These are phyloP conservation scores for Aspergillus sojae DNA, from an alignment of 2,329 filamentous ascomycete genomes.

Conservation along the genomic window DNA sequence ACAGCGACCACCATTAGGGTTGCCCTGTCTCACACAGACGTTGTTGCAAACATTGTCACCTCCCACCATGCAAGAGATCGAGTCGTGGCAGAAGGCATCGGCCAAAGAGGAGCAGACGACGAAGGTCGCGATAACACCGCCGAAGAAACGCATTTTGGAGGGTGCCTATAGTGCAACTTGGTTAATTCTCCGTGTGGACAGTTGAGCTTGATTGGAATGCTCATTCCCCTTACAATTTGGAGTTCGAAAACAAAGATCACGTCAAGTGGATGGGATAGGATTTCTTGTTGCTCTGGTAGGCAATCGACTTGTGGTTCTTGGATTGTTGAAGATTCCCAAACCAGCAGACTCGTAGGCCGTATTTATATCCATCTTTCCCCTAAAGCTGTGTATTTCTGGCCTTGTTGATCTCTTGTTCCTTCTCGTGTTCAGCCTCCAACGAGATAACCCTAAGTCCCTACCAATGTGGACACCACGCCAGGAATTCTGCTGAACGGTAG, in stretches of 20 bases:
- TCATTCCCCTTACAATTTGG: too few relatives aligned
- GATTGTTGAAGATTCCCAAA: background rate
- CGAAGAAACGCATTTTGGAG: slow-evolving; percentile 7
- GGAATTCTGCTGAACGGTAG: background rate
- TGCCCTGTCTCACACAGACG: slow-evolving; percentile 7
- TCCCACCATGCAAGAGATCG: slow-evolving; percentile 1
- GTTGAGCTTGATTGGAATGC: too few relatives aligned
- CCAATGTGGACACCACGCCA: background rate
- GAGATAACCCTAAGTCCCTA: background rate
- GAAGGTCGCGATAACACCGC: background rate
- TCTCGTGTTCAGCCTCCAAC: background rate
- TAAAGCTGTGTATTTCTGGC: too few relatives aligned
- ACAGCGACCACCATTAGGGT: slow-evolving; percentile 5
- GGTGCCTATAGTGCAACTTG: background rate
- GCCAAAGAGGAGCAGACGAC: background rate
- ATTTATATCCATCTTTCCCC: background rate
- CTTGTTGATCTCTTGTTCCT: background rate
- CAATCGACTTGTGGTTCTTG: background rate
- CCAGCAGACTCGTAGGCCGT: background rate
- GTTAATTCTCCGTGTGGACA: background rate
- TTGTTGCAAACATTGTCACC: slow-evolving; percentile 4
- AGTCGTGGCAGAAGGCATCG: slow-evolving; percentile 5
- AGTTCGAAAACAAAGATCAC: too few relatives aligned
- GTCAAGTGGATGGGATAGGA: too few relatives aligned
- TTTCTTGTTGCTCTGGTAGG: background rate